Percentiles rank a stretch among this genome's conserved stretches.
Evolutionary conservation across 2,329 filamentous ascomycete genomes (phyloP).

Genomic region (Periconia sp.): DNA sequence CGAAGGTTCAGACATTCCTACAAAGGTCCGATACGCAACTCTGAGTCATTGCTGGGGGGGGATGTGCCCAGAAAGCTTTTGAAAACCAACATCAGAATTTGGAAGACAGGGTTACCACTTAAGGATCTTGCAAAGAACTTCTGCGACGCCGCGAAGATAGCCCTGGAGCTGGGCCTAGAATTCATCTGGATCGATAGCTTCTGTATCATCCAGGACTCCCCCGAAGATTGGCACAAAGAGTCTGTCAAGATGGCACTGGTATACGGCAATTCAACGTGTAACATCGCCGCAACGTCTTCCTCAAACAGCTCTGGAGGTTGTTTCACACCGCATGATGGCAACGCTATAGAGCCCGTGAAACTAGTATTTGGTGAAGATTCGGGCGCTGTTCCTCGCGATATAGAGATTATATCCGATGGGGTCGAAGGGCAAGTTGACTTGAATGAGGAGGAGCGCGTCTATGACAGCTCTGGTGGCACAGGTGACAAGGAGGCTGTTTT

Average conservation of each 20-base stretch:
- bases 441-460: neutral
- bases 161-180: slow-evolving; percentile 7
- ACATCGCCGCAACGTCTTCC: slow-evolving; percentile 15
- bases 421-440: slow-evolving; percentile 7
- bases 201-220: slow-evolving; percentile 19
- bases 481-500: neutral
- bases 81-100: slow-evolving; percentile 9
- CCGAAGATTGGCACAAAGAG: slow-evolving; percentile 18
- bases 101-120: slow-evolving; percentile 10
- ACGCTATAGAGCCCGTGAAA: slow-evolving; percentile 3
- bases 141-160: slow-evolving; percentile 12
- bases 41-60: slow-evolving; percentile 21
- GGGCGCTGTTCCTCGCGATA: slow-evolving; percentile 3
- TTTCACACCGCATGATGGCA: slow-evolving; percentile 6
- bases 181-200: slow-evolving; percentile 22
- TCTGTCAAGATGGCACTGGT: slow-evolving; percentile 14
- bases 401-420: slow-evolving; percentile 6
- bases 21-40: slow-evolving; percentile 5
- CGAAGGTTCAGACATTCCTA: no score
- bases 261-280: slow-evolving; percentile 12
- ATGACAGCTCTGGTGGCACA: neutral
- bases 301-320: slow-evolving; percentile 15
- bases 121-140: slow-evolving; percentile 17
- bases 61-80: slow-evolving; percentile 14
- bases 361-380: slow-evolving; percentile 3